A percentile compares a stretch with the other conserved stretches of the same genome.
Conservation (phyloP, 768 basidiomycete genomes). For the Amylocystis lapponica region DNA sequence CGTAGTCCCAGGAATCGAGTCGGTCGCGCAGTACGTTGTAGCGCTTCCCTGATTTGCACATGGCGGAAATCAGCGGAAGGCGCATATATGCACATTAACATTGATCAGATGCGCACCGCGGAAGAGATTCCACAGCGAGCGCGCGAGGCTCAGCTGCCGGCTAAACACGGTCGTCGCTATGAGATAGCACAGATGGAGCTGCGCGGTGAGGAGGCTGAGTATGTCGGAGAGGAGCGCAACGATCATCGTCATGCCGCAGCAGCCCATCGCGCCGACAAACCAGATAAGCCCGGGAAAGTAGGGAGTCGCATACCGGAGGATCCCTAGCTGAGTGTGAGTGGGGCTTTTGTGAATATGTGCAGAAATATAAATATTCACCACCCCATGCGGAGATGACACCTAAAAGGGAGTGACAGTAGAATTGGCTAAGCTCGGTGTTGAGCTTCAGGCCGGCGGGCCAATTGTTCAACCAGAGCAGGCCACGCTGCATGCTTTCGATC, state of each 20-base stretch:
- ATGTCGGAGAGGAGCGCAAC: constrained; percentile 65
- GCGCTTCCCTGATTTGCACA: constrained; percentile 60
- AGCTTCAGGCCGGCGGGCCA: constrained; percentile 98
- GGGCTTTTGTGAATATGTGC: not conserved
- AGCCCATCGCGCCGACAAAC: constrained; percentile 24
- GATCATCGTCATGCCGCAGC: constrained; percentile 54
- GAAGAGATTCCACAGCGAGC: constrained; percentile 85
- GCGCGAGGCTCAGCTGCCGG: constrained; percentile 49
- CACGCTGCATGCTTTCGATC: constrained; percentile 42
- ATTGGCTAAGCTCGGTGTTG: constrained; percentile 86
- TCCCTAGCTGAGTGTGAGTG: constrained; percentile 19
- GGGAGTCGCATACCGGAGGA: constrained; percentile 23
- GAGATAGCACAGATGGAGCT: constrained; percentile 66
- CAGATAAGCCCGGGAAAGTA: constrained; percentile 31
- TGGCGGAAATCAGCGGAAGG: not conserved
- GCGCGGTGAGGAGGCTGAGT: constrained; percentile 59
- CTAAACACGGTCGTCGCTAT: constrained; percentile 57
- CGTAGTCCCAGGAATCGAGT: constrained; percentile 88
- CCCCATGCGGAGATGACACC: constrained; percentile 65
- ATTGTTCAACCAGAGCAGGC: constrained; percentile 79
- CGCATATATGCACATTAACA: not conserved
- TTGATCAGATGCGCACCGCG: constrained; percentile 47
- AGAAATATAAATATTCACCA: too few relatives aligned
- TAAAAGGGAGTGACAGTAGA: constrained; percentile 72
- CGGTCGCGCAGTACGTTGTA: constrained; percentile 82